Base-by-base conservation (phyloP, 2,329 filamentous ascomycete genomes). In the Aspergillus unguis region DNA sequence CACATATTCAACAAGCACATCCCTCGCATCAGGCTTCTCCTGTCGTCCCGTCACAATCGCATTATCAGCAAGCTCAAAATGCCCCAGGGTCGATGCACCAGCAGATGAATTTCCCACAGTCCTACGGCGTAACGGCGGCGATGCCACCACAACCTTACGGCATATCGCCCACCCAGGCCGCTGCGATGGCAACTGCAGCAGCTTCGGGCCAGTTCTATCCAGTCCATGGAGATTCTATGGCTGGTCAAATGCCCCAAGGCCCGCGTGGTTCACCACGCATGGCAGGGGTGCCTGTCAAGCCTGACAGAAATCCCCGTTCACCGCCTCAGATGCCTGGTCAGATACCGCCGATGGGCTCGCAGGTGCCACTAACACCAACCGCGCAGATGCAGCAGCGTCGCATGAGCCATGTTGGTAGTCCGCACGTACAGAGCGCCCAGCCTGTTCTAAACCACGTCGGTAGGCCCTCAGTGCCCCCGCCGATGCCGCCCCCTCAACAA, bases 111-210 rank as follows among this genome's bases (percentile, higher is more conserved):
- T 96, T 96, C 72, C 84, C 88, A 65, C 83, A 87, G 69, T 80
- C 84, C 58, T 92, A 91, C 68, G 86, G 84, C 53, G 87, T 92
- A 52, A 79, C 87, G 56, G 80, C 85, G 63, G 80, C 80, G 65
- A 90, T 95, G 84, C 86, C 88, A 49, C 86, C 88, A 49, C 76
- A 79, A 54, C 75, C 75, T 25, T 95, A 95, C 75, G 86, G 82
- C 53, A 90, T 92, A 73, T 86, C 87, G 32, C 83, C 87, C 23
- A 90, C 91, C 43, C 90, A 95, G 71, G 91, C 91, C 10, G 92
- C 92, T 45, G 92, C 92, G 53, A 94, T 96, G 89, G 92, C 88
- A 41, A 96, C 92, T 1, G 92, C 92, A 17, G 92, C 92, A 1
- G 92, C 92, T 8, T 92, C 91, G 5, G 92, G 92, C 37, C 87